Percentiles rank a stretch among this genome's conserved stretches.
Conservation (phyloP, 495 filamentous ascomycete species). For the Daldinia concentrica region DNA sequence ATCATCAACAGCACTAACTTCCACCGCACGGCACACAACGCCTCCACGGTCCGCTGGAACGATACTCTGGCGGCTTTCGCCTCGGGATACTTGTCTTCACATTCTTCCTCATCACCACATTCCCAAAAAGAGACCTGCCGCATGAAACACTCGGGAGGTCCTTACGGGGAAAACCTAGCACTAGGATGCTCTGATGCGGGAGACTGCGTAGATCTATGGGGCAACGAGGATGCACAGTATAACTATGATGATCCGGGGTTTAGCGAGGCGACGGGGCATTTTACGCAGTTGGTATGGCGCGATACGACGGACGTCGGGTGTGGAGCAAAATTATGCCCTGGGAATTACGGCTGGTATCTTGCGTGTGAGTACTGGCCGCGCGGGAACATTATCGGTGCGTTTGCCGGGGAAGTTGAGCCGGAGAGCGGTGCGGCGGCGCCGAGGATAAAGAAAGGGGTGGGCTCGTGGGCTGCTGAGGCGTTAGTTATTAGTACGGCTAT, state of each 20-base stretch:
- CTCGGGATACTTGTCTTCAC: constrained; percentile 38
- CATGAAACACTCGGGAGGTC: constrained; percentile 69
- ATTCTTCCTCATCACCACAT: constrained; percentile 45
- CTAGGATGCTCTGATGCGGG: constrained; percentile 70
- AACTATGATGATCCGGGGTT: constrained; percentile 66
- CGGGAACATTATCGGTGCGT: constrained; percentile 75
- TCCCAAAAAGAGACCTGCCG: background rate
- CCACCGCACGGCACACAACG: constrained; percentile 73
- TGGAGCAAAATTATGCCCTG: constrained; percentile 66
- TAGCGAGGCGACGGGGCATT: constrained; percentile 76
- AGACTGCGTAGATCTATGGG: constrained; percentile 72
- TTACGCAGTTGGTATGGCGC: constrained; percentile 86
- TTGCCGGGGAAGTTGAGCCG: constrained; percentile 59
- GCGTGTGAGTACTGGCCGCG: constrained; percentile 82
- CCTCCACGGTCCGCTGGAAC: constrained; percentile 72
- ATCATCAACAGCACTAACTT: constrained; percentile 73
- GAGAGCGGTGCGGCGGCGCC: constrained; percentile 5
- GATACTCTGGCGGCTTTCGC: constrained; percentile 66
- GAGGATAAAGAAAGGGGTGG: background rate
- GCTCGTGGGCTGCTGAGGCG: background rate
- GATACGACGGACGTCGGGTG: constrained; percentile 75
- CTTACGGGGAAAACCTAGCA: constrained; percentile 83
- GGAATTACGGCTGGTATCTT: constrained; percentile 71
- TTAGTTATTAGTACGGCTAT: constrained; percentile 1
- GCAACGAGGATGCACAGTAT: constrained; percentile 67